Evolutionary conservation across 1,284 basidiomycete species (phyloP).

Genomic region (Cryptococcus wingfieldii): DNA sequence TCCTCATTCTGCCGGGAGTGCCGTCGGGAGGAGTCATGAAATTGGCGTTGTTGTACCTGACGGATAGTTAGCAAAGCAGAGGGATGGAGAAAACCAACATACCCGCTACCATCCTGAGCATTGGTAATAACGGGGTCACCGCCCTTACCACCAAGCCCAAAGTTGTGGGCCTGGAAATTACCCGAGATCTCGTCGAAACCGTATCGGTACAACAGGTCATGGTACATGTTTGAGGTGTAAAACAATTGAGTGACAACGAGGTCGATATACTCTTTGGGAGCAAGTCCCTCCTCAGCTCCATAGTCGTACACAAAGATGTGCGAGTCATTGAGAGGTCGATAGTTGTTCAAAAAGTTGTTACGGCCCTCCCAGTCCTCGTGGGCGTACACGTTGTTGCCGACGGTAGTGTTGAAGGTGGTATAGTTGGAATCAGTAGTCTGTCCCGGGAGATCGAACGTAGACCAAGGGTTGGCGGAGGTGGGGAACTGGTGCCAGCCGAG

Average conservation of each 20-base stretch:
- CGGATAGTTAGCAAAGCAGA: too few species aligned
- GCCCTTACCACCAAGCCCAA: conserved; percentile 78
- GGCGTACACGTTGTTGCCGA: conserved; percentile 76
- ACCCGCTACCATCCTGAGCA: conserved; percentile 89
- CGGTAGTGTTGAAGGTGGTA: conserved; percentile 70
- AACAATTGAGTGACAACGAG: conserved; percentile 82
- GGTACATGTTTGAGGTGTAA: conserved; percentile 79
- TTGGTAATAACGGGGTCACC: conserved; percentile 89
- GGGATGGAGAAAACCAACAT: conserved; percentile 26
- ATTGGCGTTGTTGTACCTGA: conserved; percentile 56
- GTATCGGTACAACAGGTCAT: conserved; percentile 57
- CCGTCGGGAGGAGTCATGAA: conserved; percentile 55
- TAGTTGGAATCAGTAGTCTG: conserved; percentile 36
- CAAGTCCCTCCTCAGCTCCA: conserved; percentile 49
- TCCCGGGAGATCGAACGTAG: conserved; percentile 29
- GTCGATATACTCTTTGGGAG: conserved; percentile 71
- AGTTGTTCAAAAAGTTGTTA: conserved; percentile 69
- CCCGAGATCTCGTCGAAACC: conserved; percentile 84
- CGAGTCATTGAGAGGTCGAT: conserved; percentile 64
- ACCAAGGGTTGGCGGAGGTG: conserved; percentile 43
- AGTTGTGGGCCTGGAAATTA: conserved; percentile 98
- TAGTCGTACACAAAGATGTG: conserved; percentile 70
- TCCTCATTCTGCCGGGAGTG: conserved; percentile 82
- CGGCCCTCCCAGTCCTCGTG: conserved; percentile 65
- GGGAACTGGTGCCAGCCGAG: conserved; percentile 74